Base-by-base conservation (phyloP, 225 moss, liverwort and hornwort genomes). In the Physcomitrium patens region DNA sequence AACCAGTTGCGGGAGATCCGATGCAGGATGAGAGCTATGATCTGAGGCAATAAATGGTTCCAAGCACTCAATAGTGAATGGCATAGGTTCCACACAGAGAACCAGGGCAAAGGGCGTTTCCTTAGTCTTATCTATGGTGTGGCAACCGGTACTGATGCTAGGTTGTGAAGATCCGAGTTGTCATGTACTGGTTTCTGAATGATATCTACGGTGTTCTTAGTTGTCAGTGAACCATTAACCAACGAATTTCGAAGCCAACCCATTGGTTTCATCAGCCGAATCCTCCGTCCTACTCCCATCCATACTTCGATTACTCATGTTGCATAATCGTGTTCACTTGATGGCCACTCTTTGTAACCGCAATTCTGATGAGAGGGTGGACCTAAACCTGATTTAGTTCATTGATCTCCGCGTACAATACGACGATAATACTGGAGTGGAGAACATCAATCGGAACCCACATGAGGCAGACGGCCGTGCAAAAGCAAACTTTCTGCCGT, bases 121-220 rank as follows among this genome's bases (percentile, higher is more conserved):
- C 62, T 63, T 24, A 31, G 63, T 72, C 73, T 73, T 67, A 60
- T 14, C 15, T 67, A 24, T 1, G 24, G 24, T 43, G 79, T 73
- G 60, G 73, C 68, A 17, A 62, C 51, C 27, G 58, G 73, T n/a
- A 50, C 68, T 8, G 60, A 49, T n/a, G 51, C 14, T 15, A 79
- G 68, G 14, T 44, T 68, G 44, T 74, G 73, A 61, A 67, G 73
- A 12, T 73, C 72, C 2, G 79, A 73, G 50, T 68, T 67, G 60
- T 79, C 79, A 10, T 43, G 37, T 51, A 79, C 73, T 60, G 73
- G 72, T 59, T 79, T 73, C 41, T 59, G 59, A 62, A 79, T 45
- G 53, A 74, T 68, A 37, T 61, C 53, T 6, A 47, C 68, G 16
- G 67, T 74, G 18, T 69, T 68, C 60, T 23, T 53, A 4, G 74